Evolutionary conservation across 257 asterid species (phyloP).

Genomic region (Solanum piurae): DNA sequence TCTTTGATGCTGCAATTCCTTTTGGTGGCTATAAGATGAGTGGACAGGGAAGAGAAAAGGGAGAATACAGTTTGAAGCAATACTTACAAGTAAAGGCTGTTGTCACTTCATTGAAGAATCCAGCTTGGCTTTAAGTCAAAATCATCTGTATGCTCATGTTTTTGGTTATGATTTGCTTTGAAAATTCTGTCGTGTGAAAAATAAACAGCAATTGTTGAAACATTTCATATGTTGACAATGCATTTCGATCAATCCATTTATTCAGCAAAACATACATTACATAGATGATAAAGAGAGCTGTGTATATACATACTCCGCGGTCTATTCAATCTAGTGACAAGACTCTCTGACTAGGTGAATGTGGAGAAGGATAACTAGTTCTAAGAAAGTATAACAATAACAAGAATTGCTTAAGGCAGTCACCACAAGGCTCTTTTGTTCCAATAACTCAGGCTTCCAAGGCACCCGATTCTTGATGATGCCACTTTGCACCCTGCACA

Average conservation of each 20-base stretch:
- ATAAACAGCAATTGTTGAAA: background rate
- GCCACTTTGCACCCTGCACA: background rate
- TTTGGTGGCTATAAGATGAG: conserved; percentile 97
- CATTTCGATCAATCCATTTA: background rate
- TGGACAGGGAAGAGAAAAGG: conserved; percentile 88
- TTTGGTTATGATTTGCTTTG: conserved; percentile 8
- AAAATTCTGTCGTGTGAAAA: conserved; percentile 21
- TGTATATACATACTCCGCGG: background rate
- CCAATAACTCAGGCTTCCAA: background rate
- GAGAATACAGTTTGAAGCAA: conserved; percentile 83
- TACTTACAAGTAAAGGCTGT: conserved; percentile 94
- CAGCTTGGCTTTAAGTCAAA: conserved; percentile 47
- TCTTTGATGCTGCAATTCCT: conserved; percentile 85
- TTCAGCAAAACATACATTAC: background rate
- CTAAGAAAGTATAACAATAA: background rate
- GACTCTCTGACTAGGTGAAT: background rate
- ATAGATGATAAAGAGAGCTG: background rate
- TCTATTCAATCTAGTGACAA: background rate
- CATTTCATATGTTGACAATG: background rate
- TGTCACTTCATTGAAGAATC: conserved; percentile 62
- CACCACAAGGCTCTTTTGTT: background rate
- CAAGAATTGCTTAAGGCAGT: background rate
- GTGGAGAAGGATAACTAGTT: background rate
- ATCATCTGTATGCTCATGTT: background rate
- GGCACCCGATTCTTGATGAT: background rate